These are phyloP conservation scores for Talaromyces proteolyticus DNA, from an alignment of 495 filamentous ascomycete species.

Conservation along the genomic window DNA sequence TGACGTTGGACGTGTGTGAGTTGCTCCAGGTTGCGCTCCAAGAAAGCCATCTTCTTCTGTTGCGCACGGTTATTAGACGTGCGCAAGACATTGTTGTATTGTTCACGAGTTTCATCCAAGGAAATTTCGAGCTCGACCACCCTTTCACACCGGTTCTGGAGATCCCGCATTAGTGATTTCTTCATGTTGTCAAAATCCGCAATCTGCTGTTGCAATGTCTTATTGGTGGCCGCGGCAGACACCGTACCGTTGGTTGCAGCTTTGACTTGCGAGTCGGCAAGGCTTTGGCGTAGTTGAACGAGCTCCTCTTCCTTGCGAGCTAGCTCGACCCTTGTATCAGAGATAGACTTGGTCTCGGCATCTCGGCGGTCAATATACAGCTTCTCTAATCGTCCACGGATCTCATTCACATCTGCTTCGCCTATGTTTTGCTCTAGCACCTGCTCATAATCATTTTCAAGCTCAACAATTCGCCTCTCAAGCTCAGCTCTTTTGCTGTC, in stretches of 20 bases:
- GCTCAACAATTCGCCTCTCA: constrained; percentile 61
- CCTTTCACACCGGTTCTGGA: constrained; percentile 96
- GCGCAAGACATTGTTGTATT: constrained; percentile 96
- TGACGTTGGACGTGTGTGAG: constrained; percentile 95
- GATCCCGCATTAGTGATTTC: constrained; percentile 96
- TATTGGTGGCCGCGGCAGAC: constrained; percentile 59
- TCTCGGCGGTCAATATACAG: constrained; percentile 69
- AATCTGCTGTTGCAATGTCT: constrained; percentile 95
- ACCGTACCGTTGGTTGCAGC: constrained; percentile 50
- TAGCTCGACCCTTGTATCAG: constrained; percentile 69
- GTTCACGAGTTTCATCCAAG: constrained; percentile 91
- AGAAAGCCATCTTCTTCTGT: constrained; percentile 99
- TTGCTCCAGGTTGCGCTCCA: constrained; percentile 97
- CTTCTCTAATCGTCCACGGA: constrained; percentile 72
- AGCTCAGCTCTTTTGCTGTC: constrained; percentile 63
- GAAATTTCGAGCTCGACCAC: constrained; percentile 97
- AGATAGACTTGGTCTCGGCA: constrained; percentile 59
- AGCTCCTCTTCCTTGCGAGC: constrained; percentile 69
- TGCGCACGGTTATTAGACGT: constrained; percentile 95
- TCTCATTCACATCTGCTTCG: constrained; percentile 72
- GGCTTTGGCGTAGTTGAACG: constrained; percentile 60
- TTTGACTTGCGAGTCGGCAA: constrained; percentile 68
- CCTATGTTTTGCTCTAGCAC: constrained; percentile 73
- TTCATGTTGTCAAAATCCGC: constrained; percentile 99
- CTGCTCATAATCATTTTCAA: constrained; percentile 78